Conservation (phyloP, 2,329 filamentous ascomycete species). For the Penicillium corylophilum region DNA sequence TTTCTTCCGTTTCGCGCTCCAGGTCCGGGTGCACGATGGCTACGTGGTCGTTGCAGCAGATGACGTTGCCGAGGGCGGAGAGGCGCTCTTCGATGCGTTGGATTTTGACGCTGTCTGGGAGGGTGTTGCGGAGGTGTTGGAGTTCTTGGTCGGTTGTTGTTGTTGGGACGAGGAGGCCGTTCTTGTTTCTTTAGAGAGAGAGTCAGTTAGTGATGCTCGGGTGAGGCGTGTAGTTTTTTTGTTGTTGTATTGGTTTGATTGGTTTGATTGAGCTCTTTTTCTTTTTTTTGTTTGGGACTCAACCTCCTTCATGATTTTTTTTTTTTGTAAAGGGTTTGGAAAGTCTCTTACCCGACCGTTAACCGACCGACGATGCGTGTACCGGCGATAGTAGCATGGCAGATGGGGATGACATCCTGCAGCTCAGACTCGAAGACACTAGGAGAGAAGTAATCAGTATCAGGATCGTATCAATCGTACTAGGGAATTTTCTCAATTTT, state of each 20-base stretch:
- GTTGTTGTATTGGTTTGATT: too few relatives aligned
- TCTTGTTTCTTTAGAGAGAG: constrained; percentile 70
- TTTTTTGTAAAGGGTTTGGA: not conserved
- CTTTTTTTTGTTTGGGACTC: not conserved
- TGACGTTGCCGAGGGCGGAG: constrained; percentile 93
- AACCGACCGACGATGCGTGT: constrained; percentile 94
- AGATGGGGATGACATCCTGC: constrained; percentile 95
- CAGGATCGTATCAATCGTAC: too few relatives aligned
- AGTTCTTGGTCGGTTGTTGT: constrained; percentile 97
- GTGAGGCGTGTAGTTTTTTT: too few relatives aligned
- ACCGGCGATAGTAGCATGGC: constrained; percentile 92
- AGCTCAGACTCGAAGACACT: constrained; percentile 97
- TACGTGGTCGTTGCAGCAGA: constrained; percentile 94
- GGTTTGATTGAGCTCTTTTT: not conserved
- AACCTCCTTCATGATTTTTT: not conserved
- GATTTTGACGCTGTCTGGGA: constrained; percentile 89
- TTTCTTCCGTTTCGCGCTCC: constrained; percentile 97
- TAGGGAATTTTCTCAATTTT: too few relatives aligned
- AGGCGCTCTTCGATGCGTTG: constrained; percentile 97
- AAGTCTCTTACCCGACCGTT: constrained; percentile 70
- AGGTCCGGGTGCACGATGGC: constrained; percentile 94
- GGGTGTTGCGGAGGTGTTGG: constrained; percentile 91
- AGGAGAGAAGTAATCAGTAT: not conserved
- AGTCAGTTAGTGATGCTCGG: too few relatives aligned
- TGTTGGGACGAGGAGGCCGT: constrained; percentile 93